phyloP scores from a whole-genome alignment of 2,329 filamentous ascomycete species.

The Trichoderma citrinoviride region DNA sequence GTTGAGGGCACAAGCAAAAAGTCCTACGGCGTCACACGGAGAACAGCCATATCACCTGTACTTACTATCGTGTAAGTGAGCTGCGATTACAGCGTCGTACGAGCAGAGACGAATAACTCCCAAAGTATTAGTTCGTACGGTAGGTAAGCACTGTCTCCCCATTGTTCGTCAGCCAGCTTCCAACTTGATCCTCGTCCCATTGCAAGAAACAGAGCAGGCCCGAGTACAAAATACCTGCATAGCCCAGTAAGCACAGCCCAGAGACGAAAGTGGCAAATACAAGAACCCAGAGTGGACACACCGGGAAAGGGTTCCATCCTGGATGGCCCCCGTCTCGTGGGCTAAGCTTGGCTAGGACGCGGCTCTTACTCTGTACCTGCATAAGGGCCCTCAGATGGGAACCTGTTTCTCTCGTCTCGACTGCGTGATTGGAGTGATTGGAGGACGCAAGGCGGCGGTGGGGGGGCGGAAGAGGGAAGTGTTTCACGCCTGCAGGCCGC shows the following conservation, averaged over 20 bases:
- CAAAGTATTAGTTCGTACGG: too few species aligned
- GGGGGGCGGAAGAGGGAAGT: background rate
- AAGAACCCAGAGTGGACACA: too few species aligned
- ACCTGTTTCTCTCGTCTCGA: background rate
- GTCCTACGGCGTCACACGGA: background rate
- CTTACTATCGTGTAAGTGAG: background rate
- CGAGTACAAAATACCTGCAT: background rate
- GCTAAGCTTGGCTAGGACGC: background rate
- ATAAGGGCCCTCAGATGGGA: background rate
- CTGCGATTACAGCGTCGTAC: background rate
- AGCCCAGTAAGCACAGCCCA: background rate
- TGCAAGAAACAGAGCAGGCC: background rate
- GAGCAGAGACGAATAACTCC: background rate
- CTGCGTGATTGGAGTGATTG: background rate
- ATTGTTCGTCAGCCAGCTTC: too few species aligned
- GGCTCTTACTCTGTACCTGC: constrained; percentile 15
- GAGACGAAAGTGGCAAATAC: background rate
- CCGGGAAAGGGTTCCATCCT: background rate
- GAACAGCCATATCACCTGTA: background rate
- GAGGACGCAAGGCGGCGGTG: background rate
- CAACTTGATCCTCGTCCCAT: background rate
- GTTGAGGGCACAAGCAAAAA: constrained; percentile 9
- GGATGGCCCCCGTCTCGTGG: background rate
- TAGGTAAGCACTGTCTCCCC: too few species aligned
- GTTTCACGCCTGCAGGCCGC: background rate